Evolutionary conservation across 1,139 yeast species (phyloP), one percentile per base, ranked within the genome.

Genomic region (Magnusiomyces magnusii): DNA sequence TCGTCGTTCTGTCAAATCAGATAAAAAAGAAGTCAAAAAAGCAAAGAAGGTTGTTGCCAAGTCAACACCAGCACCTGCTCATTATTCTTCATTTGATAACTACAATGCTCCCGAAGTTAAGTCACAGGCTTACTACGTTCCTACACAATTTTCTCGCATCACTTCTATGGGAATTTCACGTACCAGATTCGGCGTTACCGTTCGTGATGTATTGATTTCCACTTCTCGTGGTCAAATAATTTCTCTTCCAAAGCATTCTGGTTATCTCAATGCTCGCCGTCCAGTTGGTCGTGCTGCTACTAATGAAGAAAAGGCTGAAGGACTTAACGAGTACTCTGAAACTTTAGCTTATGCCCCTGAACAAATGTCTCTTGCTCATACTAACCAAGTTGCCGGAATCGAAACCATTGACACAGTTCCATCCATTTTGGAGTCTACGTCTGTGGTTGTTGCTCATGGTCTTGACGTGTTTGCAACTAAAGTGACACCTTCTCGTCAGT

Each of bases 371-470:
- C 64, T 80, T 57, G 68, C 80, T 50, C 79, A 83, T 66, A 63
- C 71, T 39, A 70, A 79, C 61, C 60, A 68, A 55, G 66, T 78
- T 47, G 53, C 68, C 51, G 73, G 71, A 9, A 69, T 69, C 36
- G 64, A 70, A 19, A 53, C 57, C 23, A 63, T 75, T 1, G 71
- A 84, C 28, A 77, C 88, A 1, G 74, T 78, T 41, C 83, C 93
- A 1, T 86, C 97, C 0, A 79, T 82, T 53, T 76, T 90, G 60
- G 99, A 93, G 71, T 87, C 96, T 1, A 90, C 98, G 0, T 77
- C 86, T 1, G 77, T 87, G 44, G 80, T 91, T 1, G 85, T 95
- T 63, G 80, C 82, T 27, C 75, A 80, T 57, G 90, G 89, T 44
- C 59, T 66, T 2, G 96, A 89, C 69, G 73, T 87, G 24, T 92